Conservation (phyloP, 192 early-diverging fungal genomes). For the Coemansia pectinata region DNA sequence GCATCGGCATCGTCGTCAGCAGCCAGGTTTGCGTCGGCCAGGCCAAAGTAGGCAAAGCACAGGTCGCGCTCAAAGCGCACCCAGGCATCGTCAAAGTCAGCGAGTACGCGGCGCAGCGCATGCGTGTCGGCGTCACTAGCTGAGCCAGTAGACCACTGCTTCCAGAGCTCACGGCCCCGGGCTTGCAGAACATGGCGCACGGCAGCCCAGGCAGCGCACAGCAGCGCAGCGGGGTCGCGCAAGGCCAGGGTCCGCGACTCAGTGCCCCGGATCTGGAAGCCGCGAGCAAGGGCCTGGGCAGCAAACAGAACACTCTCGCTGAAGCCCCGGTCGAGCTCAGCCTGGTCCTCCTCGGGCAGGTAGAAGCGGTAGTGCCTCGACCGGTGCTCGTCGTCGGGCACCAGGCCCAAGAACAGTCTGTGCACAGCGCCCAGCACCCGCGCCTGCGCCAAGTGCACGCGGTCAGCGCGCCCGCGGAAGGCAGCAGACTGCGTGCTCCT, state of each 20-base stretch:
- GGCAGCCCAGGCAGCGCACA: slow-evolving; percentile 60
- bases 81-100: slow-evolving; percentile 68
- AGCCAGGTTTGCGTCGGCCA: slow-evolving; percentile 43
- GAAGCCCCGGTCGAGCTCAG: slow-evolving; percentile 66
- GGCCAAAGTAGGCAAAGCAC: slow-evolving; percentile 70
- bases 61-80: slow-evolving; percentile 68
- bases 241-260: slow-evolving; percentile 59
- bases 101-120: slow-evolving; percentile 58
- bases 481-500: slow-evolving; percentile 28
- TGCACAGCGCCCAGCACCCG: slow-evolving; percentile 59
- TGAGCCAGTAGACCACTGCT: slow-evolving; percentile 7
- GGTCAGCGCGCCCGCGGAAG: slow-evolving; percentile 55
- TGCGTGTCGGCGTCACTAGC: not conserved
- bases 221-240: slow-evolving; percentile 53
- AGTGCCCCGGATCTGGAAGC: slow-evolving; percentile 70
- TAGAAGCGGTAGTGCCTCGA: slow-evolving; percentile 59
- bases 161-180: slow-evolving; percentile 27
- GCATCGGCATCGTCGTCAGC: slow-evolving; percentile 27
- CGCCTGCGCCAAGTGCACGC: slow-evolving; percentile 62
- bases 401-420: slow-evolving; percentile 53
- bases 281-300: slow-evolving; percentile 63
- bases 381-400: slow-evolving; percentile 39
- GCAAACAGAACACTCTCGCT: slow-evolving; percentile 73
- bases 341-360: slow-evolving; percentile 68
- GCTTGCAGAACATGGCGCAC: slow-evolving; percentile 57